Base-by-base conservation (phyloP, 768 basidiomycete species). In the Boletus eberwhitei region DNA sequence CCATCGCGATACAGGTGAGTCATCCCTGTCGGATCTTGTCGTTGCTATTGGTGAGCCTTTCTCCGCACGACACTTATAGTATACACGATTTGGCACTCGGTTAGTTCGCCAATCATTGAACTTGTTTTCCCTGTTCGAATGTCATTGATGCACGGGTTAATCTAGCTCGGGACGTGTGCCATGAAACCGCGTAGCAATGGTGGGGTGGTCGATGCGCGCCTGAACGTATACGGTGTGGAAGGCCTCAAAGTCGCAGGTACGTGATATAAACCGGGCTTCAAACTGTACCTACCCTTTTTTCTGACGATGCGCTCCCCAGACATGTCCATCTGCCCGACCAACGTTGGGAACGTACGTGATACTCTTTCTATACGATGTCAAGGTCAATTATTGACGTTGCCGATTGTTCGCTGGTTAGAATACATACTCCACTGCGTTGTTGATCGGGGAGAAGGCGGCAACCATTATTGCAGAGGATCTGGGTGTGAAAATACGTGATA, bases 221-320 rank as follows among this genome's bases (percentile, higher is more conserved):
- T 88, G 43, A 84, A 83, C 52, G 85, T 88, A 8, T 86, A 87
- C 58, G 84, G 84, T 0, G 76, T 84, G 2, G 52, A 74, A 53
- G 75, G 76, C 24, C 71, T 88, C 48, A 86, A 88, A 62, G 76
- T 88, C 13, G 83, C 82, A 45, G 84, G 81, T 81, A 52, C 5
- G 72, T 34, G 8, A 56, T 16, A 21, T 9, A 8, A 11, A 5
- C 7, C 22, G 5, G 2, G 21, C 2, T 4, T 8, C 12, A 0
- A 22, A 19, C 2, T 26, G 31, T 12, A 3, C 31, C 8, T 6
- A 7, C 9, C 31, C 31, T 32, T 12, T 32, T 32, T 11, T 17
- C 40, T 59, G 14, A 55, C 11, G 2, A 1, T 13, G 16, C 4
- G 6, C 12, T 12, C 7, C 9, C 19, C 55, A 61, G 77, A 78